These are phyloP conservation scores for Trichoderma aggressivum DNA, from an alignment of 2,329 filamentous ascomycete genomes.

Conservation along the genomic window DNA sequence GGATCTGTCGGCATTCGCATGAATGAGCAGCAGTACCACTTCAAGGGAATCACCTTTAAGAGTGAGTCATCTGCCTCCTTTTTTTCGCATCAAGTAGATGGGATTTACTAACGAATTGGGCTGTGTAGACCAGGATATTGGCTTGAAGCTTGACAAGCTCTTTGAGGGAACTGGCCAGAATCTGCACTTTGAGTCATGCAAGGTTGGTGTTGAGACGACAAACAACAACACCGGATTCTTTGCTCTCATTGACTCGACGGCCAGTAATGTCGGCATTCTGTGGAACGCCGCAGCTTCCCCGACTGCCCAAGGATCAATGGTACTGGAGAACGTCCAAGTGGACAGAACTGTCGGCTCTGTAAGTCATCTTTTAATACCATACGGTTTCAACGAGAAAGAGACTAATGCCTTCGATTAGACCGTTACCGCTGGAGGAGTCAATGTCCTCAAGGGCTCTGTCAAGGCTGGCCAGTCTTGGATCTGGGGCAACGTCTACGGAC, in stretches of 20 bases:
- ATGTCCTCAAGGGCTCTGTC: slow-evolving; percentile 21
- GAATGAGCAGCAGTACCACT: slow-evolving; percentile 34
- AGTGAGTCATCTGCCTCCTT: slow-evolving; percentile 19
- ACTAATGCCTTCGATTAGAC: slow-evolving; percentile 6
- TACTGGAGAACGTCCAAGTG: slow-evolving; percentile 29
- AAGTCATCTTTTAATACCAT: not conserved
- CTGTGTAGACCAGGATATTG: slow-evolving; percentile 23
- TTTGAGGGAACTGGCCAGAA: slow-evolving; percentile 31
- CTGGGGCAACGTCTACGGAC: slow-evolving; percentile 22
- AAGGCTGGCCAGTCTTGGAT: slow-evolving; percentile 19
- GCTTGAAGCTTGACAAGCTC: slow-evolving; percentile 27
- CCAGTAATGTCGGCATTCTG: slow-evolving; percentile 27
- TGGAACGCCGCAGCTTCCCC: slow-evolving; percentile 27
- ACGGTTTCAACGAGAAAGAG: not conserved
- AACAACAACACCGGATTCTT: slow-evolving; percentile 27
- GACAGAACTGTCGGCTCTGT: slow-evolving; percentile 26
- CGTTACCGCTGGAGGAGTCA: slow-evolving; percentile 35
- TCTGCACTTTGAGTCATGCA: slow-evolving; percentile 29
- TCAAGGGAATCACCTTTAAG: slow-evolving; percentile 33
- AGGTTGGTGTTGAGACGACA: slow-evolving; percentile 30
- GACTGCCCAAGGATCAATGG: slow-evolving; percentile 28
- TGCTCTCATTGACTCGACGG: slow-evolving; percentile 31
- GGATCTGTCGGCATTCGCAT: slow-evolving; percentile 32
- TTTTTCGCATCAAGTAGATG: not conserved
- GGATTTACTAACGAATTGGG: not conserved